Conservation (phyloP, 2,329 filamentous ascomycete genomes). For the Microdochium nivale region DNA sequence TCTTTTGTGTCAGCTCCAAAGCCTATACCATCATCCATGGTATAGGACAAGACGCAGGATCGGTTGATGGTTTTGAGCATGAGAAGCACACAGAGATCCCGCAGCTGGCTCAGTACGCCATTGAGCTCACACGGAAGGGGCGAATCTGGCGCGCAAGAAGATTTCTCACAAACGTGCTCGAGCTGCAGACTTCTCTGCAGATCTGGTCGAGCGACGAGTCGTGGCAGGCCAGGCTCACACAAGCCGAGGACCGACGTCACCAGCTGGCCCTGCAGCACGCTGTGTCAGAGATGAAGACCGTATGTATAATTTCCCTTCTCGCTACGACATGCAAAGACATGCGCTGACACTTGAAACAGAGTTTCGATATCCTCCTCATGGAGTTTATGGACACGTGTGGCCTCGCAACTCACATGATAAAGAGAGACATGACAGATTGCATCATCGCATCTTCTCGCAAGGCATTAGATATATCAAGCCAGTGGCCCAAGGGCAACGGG, state of each 20-base stretch:
- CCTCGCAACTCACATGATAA: not conserved
- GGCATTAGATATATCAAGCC: constrained; percentile 3
- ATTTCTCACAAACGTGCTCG: not conserved
- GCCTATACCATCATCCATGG: not conserved
- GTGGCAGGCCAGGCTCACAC: not conserved
- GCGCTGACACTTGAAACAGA: no score
- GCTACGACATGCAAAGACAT: no score
- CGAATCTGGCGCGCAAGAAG: not conserved
- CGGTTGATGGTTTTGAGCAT: not conserved
- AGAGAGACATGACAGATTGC: not conserved
- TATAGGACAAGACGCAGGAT: not conserved
- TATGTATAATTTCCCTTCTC: not conserved
- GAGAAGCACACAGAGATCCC: not conserved
- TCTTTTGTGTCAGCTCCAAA: not conserved
- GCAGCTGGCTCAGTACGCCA: not conserved
- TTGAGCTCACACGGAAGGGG: not conserved
- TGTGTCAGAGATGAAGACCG: not conserved
- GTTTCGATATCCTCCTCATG: no score
- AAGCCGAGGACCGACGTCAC: not conserved
- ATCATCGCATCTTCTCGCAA: not conserved
- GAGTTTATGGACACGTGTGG: no score
- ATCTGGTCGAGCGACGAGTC: not conserved
- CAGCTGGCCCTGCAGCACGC: not conserved
- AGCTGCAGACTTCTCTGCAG: not conserved
- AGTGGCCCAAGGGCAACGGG: constrained; percentile 4